Evolutionary conservation across 1,284 basidiomycete species (phyloP).

Genomic region (Fomitopsis pinicola): DNA sequence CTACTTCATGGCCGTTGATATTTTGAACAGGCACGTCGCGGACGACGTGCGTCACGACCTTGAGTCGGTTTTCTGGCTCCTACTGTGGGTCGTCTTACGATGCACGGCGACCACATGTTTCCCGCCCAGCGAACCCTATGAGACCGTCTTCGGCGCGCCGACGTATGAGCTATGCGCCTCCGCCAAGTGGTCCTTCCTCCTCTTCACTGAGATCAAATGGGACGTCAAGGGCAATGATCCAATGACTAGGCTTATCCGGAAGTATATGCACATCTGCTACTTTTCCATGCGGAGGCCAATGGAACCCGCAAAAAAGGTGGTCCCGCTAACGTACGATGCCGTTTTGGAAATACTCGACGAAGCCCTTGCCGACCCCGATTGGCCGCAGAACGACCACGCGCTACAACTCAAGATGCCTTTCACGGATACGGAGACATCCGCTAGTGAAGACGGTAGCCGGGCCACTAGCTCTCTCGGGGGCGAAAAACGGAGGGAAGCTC

Average conservation of each 20-base stretch:
- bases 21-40: background rate
- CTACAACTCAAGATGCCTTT: background rate
- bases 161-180: background rate
- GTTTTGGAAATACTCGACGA: conserved; percentile 6
- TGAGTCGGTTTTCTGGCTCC: conserved; percentile 8
- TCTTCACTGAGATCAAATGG: background rate
- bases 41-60: background rate
- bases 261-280: background rate
- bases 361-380: background rate
- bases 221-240: conserved; percentile 4
- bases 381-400: background rate
- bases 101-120: conserved; percentile 7
- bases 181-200: background rate
- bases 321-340: background rate
- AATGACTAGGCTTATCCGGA: background rate
- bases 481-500: no score
- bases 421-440: background rate
- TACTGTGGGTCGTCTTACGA: conserved; percentile 11
- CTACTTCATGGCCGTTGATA: conserved; percentile 9
- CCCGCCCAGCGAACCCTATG: no score
- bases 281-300: no score
- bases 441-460: no score
- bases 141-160: background rate
- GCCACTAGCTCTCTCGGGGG: no score
- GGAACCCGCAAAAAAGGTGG: no score